Evolutionary conservation across 768 basidiomycete species (phyloP).

Genomic region (Leccinellum rugosiceps): DNA sequence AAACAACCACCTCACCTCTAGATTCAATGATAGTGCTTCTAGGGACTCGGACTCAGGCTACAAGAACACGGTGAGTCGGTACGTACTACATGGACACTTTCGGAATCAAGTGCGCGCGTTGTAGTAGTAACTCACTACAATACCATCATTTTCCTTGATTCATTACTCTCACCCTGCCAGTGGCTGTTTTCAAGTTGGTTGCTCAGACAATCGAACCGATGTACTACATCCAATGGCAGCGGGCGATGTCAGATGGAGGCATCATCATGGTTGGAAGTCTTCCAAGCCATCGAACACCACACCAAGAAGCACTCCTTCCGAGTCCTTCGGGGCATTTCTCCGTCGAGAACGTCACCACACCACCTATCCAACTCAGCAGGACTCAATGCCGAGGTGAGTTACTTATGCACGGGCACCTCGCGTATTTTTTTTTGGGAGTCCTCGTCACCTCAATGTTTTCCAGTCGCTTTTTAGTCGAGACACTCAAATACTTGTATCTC

Average conservation of each 20-base stretch:
- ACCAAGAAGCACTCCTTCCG: too few relatives aligned
- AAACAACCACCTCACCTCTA: background rate
- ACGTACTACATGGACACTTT: conserved; percentile 44
- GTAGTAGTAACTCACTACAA: too few relatives aligned
- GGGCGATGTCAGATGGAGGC: conserved; percentile 64
- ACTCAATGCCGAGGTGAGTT: conserved; percentile 72
- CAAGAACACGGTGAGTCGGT: conserved; percentile 33
- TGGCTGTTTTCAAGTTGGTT: background rate
- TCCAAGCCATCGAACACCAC: conserved; percentile 58
- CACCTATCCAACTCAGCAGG: conserved; percentile 33
- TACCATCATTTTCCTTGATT: background rate
- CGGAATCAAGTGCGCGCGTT: background rate
- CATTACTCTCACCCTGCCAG: too few relatives aligned
- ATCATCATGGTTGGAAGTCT: conserved; percentile 66
- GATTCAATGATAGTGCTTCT: conserved; percentile 24
- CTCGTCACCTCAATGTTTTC: background rate
- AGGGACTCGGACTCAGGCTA: too few relatives aligned
- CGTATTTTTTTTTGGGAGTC: background rate
- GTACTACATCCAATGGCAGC: conserved; percentile 73
- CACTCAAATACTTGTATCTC: background rate
- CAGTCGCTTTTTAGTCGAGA: background rate
- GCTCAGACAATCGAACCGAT: conserved; percentile 68
- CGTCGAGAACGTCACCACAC: conserved; percentile 45
- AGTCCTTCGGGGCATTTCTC: conserved; percentile 61
- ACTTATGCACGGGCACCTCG: background rate